Evolutionary conservation across 768 basidiomycete species (phyloP).

Genomic region (Collybiopsis confluens): DNA sequence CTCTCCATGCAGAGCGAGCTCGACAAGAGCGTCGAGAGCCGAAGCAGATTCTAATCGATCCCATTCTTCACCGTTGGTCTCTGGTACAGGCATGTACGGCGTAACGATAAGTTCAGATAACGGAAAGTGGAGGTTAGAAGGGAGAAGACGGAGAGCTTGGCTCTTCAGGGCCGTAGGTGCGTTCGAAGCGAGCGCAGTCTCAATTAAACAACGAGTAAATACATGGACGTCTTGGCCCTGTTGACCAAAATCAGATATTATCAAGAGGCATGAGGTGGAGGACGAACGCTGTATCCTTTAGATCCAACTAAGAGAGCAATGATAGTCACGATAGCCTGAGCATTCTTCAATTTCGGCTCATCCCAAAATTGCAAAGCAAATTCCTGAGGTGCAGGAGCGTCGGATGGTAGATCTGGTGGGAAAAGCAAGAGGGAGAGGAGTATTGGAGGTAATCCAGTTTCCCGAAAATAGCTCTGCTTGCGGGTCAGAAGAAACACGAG

Average conservation of each 20-base stretch:
- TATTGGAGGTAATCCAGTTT: constrained; percentile 69
- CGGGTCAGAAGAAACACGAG: constrained; percentile 14
- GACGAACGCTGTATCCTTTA: constrained; percentile 60
- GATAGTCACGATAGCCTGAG: constrained; percentile 72
- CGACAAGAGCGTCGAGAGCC: constrained; percentile 78
- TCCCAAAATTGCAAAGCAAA: constrained; percentile 98
- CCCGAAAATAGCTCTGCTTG: constrained; percentile 89
- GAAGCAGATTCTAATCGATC: constrained; percentile 79
- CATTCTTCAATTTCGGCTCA: constrained; percentile 80
- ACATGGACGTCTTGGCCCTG: constrained; percentile 55
- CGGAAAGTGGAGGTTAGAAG: constrained; percentile 49
- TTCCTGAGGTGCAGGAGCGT: constrained; percentile 69
- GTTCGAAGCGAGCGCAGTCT: constrained; percentile 91
- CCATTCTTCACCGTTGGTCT: constrained; percentile 90
- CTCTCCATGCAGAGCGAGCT: constrained; percentile 84
- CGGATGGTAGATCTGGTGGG: constrained; percentile 55
- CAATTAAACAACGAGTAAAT: constrained; percentile 75
- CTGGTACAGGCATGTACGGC: constrained; percentile 72
- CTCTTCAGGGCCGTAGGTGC: constrained; percentile 85
- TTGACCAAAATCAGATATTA: not conserved
- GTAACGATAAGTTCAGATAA: constrained; percentile 66
- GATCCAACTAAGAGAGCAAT: constrained; percentile 82
- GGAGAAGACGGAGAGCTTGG: constrained; percentile 45
- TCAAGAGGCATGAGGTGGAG: constrained; percentile 2
- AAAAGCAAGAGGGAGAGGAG: constrained; percentile 69